A percentile compares a stretch with the other conserved stretches of the same genome.
Conservation (phyloP, 495 filamentous ascomycete species). For the Cudoniella acicularis region DNA sequence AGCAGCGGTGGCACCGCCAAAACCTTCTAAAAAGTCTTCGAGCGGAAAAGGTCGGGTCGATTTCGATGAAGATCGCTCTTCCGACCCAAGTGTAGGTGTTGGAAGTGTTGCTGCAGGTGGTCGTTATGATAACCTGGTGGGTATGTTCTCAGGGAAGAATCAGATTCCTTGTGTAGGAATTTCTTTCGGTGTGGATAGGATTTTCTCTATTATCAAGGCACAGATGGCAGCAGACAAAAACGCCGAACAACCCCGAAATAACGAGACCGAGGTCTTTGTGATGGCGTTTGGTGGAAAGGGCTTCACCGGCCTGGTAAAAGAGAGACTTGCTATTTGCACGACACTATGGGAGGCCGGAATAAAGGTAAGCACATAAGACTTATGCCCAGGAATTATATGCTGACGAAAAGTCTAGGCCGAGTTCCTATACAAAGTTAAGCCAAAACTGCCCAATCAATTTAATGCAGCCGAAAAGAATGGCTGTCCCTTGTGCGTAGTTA, state of each 20-base stretch:
- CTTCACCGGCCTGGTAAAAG: constrained; percentile 72
- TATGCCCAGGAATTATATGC: neutral
- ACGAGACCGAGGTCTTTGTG: constrained; percentile 81
- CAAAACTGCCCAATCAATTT: constrained; percentile 74
- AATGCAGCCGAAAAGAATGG: constrained; percentile 69
- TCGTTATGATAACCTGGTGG: constrained; percentile 88
- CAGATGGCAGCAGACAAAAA: constrained; percentile 59
- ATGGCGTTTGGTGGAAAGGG: constrained; percentile 93
- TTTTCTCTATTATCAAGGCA: constrained; percentile 86
- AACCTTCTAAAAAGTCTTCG: constrained; percentile 44
- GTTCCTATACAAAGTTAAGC: constrained; percentile 75
- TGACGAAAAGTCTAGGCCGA: constrained; percentile 51
- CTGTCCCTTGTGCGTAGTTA: constrained; percentile 70
- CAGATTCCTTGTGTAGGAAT: constrained; percentile 92
- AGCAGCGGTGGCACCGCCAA: constrained; percentile 34
- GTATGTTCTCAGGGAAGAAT: constrained; percentile 82
- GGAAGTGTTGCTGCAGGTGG: constrained; percentile 88
- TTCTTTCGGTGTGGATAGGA: constrained; percentile 92
- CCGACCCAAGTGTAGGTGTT: constrained; percentile 78
- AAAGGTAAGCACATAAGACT: constrained; percentile 46
- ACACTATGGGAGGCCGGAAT: constrained; percentile 75
- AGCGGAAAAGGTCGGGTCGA: constrained; percentile 37
- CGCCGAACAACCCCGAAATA: constrained; percentile 44
- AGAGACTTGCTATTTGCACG: constrained; percentile 74
- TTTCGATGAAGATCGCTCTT: constrained; percentile 73